Conservation (phyloP, 768 basidiomycete species). For the Rhodotorula graminis region DNA sequence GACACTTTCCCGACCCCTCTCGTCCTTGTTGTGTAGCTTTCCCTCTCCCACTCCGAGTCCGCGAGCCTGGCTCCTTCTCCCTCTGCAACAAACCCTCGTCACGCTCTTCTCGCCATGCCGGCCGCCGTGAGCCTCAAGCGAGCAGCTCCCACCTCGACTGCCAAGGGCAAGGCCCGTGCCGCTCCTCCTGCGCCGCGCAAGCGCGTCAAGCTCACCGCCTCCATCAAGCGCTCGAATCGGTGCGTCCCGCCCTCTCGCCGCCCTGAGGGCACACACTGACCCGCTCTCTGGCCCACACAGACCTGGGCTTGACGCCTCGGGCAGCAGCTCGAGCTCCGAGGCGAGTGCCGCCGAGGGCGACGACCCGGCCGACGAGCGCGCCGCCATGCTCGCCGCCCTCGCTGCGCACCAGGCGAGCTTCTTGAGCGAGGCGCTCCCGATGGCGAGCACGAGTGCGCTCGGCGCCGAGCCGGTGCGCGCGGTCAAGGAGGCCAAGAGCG, state of each 20-base stretch:
- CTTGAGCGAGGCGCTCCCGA: not conserved
- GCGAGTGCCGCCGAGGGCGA: constrained; percentile 1
- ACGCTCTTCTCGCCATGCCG: not conserved
- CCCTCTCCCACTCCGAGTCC: not conserved
- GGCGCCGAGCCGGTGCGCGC: not conserved
- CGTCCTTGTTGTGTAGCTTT: not conserved
- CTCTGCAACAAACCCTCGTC: not conserved
- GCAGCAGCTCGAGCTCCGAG: not conserved
- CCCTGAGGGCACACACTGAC: not conserved
- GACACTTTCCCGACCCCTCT: not conserved
- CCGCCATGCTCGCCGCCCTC: constrained; percentile 13
- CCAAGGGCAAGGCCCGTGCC: not conserved
- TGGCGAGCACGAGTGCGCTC: not conserved
- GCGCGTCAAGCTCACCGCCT: not conserved
- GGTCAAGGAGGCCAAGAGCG: constrained; percentile 18
- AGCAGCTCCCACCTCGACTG: not conserved
- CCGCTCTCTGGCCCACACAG: not conserved
- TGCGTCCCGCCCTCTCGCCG: not conserved
- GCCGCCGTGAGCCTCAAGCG: not conserved
- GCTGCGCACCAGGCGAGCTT: constrained; percentile 22
- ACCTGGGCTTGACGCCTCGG: not conserved
- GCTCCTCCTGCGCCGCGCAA: not conserved
- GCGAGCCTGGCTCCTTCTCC: not conserved
- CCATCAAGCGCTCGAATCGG: constrained; percentile 1
- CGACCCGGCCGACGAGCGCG: not conserved